Evolutionary conservation across 208 protist genomes (phyloP).

Genomic region (Trypanosomatidae sp.): DNA sequence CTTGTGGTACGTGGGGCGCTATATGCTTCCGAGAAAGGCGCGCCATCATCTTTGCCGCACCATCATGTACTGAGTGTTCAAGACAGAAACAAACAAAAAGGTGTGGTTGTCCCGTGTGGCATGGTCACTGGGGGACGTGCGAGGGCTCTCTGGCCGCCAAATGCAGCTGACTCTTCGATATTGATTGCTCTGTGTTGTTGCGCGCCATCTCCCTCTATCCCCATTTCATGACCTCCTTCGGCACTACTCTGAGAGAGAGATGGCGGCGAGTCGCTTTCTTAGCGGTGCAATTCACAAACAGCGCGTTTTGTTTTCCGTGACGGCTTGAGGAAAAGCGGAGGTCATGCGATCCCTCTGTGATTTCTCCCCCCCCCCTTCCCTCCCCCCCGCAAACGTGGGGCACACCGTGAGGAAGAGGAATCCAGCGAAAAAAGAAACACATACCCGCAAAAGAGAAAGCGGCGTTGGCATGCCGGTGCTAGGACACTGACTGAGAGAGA

Average conservation of each 20-base stretch:
- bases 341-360: background rate
- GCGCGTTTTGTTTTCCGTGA: constrained; percentile 1
- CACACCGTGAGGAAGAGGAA: background rate
- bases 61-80: constrained; percentile 54
- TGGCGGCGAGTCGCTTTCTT: background rate
- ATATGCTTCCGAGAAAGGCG: constrained; percentile 29
- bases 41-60: constrained; percentile 66
- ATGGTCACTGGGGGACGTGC: background rate
- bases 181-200: background rate
- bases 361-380: background rate
- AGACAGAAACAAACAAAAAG: background rate
- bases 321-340: background rate
- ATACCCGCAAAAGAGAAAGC: background rate
- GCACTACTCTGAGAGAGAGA: background rate
- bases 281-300: background rate
- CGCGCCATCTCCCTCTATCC: background rate
- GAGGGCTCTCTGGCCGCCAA: background rate
- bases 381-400: background rate
- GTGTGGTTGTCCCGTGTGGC: background rate
- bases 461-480: background rate
- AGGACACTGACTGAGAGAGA: background rate
- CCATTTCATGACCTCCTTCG: background rate
- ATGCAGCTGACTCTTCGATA: background rate
- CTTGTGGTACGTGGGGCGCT: constrained; percentile 79
- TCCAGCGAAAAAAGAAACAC: background rate